phyloP scores from a whole-genome alignment of 768 basidiomycete species.

The Leccinum broughii region DNA sequence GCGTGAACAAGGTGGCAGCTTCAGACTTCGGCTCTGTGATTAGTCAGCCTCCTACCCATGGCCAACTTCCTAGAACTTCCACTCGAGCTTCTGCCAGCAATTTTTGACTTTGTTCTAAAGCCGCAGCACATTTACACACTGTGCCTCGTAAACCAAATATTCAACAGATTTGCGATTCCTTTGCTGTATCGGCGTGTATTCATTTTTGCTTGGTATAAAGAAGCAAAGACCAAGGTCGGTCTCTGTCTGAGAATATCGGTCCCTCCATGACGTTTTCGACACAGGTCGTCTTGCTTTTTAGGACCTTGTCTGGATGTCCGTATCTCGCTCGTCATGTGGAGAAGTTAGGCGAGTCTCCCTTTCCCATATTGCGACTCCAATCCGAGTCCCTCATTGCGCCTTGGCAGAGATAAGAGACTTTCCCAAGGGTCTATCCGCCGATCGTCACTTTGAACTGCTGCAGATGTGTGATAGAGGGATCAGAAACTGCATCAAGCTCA shows the following conservation, averaged over 20 bases:
- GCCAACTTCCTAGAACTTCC: slow-evolving; percentile 57
- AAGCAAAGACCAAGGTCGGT: slow-evolving; percentile 58
- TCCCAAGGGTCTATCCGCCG: slow-evolving; percentile 48
- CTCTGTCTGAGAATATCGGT: background rate
- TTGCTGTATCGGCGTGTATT: slow-evolving; percentile 57
- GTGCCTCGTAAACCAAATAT: slow-evolving; percentile 60
- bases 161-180: slow-evolving; percentile 50
- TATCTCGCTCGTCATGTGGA: slow-evolving; percentile 60
- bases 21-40: slow-evolving; percentile 7
- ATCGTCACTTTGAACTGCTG: slow-evolving; percentile 36
- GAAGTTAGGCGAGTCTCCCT: slow-evolving; percentile 49
- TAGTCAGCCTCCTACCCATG: slow-evolving; percentile 39
- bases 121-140: slow-evolving; percentile 50
- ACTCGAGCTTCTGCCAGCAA: slow-evolving; percentile 58
- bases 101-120: slow-evolving; percentile 51
- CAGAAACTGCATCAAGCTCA: slow-evolving; percentile 60
- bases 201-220: slow-evolving; percentile 73
- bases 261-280: background rate
- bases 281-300: slow-evolving; percentile 63
- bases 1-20: background rate
- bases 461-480: slow-evolving; percentile 50
- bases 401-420: slow-evolving; percentile 70
- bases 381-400: slow-evolving; percentile 3
- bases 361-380: background rate
- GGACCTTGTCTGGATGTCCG: slow-evolving; percentile 53